Percentiles rank a stretch among this genome's conserved stretches.
These are phyloP conservation scores for Mrakia hoshinonis DNA, from an alignment of 768 basidiomycete genomes.

Conservation along the genomic window DNA sequence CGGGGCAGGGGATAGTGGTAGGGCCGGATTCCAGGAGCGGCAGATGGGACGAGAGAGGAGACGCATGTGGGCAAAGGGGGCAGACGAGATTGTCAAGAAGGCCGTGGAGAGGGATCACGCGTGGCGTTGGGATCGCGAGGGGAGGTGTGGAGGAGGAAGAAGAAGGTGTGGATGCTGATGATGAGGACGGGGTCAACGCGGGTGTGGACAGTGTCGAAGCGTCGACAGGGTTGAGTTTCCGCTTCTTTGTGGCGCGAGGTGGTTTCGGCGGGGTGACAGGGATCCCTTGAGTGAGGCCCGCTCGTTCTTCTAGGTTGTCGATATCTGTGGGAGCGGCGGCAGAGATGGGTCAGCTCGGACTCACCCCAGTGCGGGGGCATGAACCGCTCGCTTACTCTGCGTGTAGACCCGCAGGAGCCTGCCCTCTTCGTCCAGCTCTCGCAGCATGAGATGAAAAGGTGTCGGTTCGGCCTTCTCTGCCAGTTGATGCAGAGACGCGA, in stretches of 20 bases:
- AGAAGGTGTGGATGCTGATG: neutral
- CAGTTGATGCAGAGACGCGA: constrained; percentile 66
- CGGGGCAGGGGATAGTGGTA: neutral
- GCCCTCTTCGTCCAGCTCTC: constrained; percentile 63
- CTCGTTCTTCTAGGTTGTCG: constrained; percentile 75
- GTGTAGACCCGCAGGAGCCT: constrained; percentile 79
- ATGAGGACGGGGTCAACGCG: neutral
- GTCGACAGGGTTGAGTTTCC: neutral
- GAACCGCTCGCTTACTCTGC: constrained; percentile 43
- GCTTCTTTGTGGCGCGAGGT: neutral
- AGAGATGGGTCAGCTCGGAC: neutral
- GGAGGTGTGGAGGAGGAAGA: constrained; percentile 34
- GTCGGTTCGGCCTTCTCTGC: constrained; percentile 68
- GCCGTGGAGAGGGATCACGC: constrained; percentile 84
- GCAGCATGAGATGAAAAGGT: constrained; percentile 67
- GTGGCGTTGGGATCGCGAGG: constrained; percentile 38
- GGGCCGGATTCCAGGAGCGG: neutral
- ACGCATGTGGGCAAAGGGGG: constrained; percentile 65
- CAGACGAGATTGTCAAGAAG: constrained; percentile 72
- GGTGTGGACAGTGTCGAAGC: neutral
- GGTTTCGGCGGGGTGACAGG: constrained; percentile 43
- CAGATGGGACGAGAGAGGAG: constrained; percentile 46
- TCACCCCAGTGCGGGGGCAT: no score
- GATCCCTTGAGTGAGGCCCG: constrained; percentile 78
- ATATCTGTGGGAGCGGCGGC: no score